phyloP scores from a whole-genome alignment of 306 rosid species.

The Aeschynomene evenia region DNA sequence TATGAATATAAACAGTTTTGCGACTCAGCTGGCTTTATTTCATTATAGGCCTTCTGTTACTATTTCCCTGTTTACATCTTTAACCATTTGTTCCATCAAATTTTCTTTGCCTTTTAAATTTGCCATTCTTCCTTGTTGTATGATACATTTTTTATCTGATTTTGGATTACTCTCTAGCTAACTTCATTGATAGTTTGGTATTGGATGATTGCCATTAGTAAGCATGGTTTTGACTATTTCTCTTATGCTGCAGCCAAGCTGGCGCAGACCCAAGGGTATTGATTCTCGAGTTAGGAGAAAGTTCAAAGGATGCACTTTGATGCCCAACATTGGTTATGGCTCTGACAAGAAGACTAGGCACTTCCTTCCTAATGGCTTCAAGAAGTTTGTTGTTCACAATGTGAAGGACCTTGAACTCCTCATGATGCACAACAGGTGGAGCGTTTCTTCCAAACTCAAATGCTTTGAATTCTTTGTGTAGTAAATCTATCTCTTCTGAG shows the following conservation, averaged over 20 bases:
- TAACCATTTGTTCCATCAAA: not conserved
- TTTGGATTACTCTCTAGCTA: constrained; percentile 2
- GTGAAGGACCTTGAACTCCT: constrained; percentile 62
- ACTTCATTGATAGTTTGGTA: not conserved
- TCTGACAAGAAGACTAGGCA: constrained; percentile 80
- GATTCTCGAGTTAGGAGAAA: constrained; percentile 90
- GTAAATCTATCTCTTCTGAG: not conserved
- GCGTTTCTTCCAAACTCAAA: too few relatives aligned
- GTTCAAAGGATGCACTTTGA: constrained; percentile 72
- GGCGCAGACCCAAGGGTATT: constrained; percentile 89
- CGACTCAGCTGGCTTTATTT: constrained; percentile 45
- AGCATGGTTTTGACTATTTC: not conserved
- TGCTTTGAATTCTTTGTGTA: not conserved
- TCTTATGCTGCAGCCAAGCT: constrained; percentile 45
- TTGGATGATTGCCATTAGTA: not conserved
- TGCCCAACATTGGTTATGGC: constrained; percentile 84
- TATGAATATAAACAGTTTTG: constrained; percentile 41
- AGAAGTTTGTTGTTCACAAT: constrained; percentile 70
- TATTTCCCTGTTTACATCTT: constrained; percentile 44
- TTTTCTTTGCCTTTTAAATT: not conserved
- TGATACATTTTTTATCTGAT: not conserved
- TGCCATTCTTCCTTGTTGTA: not conserved
- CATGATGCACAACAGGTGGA: constrained; percentile 85
- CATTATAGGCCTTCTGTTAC: constrained; percentile 41
- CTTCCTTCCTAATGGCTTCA: constrained; percentile 75